Evolutionary conservation across 805 yeast species (phyloP), one percentile per base, ranked within the genome.

Genomic region (Helenozyma rhizophorensis): DNA sequence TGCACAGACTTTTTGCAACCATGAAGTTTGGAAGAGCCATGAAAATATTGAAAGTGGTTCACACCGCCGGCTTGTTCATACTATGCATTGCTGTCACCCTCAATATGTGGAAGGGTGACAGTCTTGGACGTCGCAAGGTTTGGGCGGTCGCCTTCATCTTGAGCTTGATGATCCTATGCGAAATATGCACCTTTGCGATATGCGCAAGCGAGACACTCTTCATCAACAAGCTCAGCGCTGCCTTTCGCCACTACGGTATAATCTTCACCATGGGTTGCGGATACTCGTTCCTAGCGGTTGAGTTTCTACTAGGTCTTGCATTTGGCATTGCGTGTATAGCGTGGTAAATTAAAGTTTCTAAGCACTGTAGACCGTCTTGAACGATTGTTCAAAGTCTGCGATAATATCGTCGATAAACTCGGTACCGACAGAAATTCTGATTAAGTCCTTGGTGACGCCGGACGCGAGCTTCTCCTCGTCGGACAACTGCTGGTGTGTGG

Each of bases 401-500:
- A 47, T 47, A 30, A 47, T 39, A 28, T 47, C 51, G 33, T 47
- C 51, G 21, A 47, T 43, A 37, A 34, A 41, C 44, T 47, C 51
- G n/a, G 50, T 47, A 19, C 51, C 51, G 12, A 47, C 36, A 10
- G 48, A 43, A 19, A 47, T 50, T 88, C 98, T 81, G 50, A 90
- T 78, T 54, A 87, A 74, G 46, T 86, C 96, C 50, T 83, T 80
- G 35, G 93, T 76, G 37, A 90, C 97, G 62, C 97, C 97, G 30
- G 94, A 72, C 10, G 82, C 78, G 25, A 64, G 36, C 65, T 85
- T 86, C 68, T 87, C 97, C 45, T 79, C 83, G 28, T 84, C 87
- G 25, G 68, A 61, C 54, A 90, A 74, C 68, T 93, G 97, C 59
- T 87, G 89, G 64, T 90, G 98, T 16, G 97, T 90, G 25, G 97